A percentile compares a stretch with the other conserved stretches of the same genome.
Evolutionary conservation across 2,329 filamentous ascomycete species (phyloP).

Genomic region (Fusarium zealandicum): DNA sequence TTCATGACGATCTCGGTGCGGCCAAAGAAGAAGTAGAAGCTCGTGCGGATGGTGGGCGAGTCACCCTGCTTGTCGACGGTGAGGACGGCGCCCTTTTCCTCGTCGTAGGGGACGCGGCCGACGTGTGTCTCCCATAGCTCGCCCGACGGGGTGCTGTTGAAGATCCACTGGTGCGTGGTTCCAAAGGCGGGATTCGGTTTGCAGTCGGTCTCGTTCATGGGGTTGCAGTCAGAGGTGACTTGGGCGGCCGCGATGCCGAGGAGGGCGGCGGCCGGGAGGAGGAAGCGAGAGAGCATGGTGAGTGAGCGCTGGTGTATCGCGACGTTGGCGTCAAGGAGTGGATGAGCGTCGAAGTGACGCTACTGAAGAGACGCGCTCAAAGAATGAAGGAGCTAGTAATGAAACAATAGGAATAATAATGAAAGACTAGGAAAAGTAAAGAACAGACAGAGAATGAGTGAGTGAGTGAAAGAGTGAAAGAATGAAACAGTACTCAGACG

Average conservation of each 20-base stretch:
- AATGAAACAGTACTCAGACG: neutral
- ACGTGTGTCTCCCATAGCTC: conserved; percentile 73
- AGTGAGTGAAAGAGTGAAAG: neutral
- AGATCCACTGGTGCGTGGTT: conserved; percentile 66
- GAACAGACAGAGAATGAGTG: conserved; percentile 25
- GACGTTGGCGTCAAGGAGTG: conserved; percentile 19
- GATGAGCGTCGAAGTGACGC: conserved; percentile 16
- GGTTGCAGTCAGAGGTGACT: conserved; percentile 80
- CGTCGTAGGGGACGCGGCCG: conserved; percentile 68
- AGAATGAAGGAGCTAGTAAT: neutral
- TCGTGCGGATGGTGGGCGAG: conserved; percentile 78
- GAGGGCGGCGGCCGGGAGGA: conserved; percentile 49
- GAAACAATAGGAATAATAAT: conserved; percentile 10
- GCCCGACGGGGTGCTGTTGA: conserved; percentile 67
- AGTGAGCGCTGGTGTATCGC: neutral
- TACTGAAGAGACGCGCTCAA: conserved; percentile 28
- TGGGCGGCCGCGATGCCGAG: conserved; percentile 68
- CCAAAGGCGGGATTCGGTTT: conserved; percentile 75
- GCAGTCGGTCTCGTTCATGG: conserved; percentile 71
- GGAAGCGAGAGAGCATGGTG: conserved; percentile 39
- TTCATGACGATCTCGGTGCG: conserved; percentile 80
- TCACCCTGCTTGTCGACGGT: conserved; percentile 74
- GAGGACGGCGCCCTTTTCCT: conserved; percentile 72
- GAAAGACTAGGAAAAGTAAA: conserved; percentile 11
- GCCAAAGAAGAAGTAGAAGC: conserved; percentile 88